Conservation (phyloP, 768 basidiomycete genomes). For the Royoungia palumana region DNA sequence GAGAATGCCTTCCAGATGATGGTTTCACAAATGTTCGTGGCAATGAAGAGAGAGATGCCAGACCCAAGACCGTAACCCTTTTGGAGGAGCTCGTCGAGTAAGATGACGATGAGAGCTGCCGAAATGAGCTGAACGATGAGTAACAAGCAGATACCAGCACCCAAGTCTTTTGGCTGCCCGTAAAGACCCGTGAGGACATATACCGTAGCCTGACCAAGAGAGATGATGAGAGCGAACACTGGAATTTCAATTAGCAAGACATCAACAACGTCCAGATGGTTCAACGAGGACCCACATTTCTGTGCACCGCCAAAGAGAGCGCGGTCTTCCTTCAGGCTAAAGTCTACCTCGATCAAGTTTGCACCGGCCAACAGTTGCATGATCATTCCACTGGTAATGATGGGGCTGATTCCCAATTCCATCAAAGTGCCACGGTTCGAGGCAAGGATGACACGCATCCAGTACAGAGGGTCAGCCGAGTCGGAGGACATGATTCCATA, state of each 20-base stretch:
- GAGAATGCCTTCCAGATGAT: conserved; percentile 99
- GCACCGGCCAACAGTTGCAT: conserved; percentile 99
- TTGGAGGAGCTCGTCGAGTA: conserved; percentile 97
- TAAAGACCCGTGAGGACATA: conserved; percentile 97
- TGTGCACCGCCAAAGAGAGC: conserved; percentile 95
- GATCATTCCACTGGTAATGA: conserved; percentile 98
- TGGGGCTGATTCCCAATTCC: conserved; percentile 98
- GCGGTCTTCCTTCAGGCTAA: conserved; percentile 93
- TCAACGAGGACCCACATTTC: conserved; percentile 64
- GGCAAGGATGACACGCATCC: conserved; percentile 99
- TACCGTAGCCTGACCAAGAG: conserved; percentile 94
- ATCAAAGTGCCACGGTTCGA: conserved; percentile 98
- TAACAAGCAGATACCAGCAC: conserved; percentile 94
- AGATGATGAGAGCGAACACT: conserved; percentile 97
- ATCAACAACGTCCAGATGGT: background rate
- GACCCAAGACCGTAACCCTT: conserved; percentile 99
- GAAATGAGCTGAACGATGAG: conserved; percentile 95
- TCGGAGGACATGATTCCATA: conserved; percentile 99
- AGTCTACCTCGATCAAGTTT: conserved; percentile 97
- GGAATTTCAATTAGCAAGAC: background rate
- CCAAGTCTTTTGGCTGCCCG: conserved; percentile 88
- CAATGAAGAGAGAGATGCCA: conserved; percentile 98
- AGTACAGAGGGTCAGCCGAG: conserved; percentile 98
- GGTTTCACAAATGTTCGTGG: conserved; percentile 99
- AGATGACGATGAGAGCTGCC: conserved; percentile 93